These are phyloP conservation scores for Plasmodium malariae DNA, from an alignment of 169 alveolate species.

Conservation along the genomic window DNA sequence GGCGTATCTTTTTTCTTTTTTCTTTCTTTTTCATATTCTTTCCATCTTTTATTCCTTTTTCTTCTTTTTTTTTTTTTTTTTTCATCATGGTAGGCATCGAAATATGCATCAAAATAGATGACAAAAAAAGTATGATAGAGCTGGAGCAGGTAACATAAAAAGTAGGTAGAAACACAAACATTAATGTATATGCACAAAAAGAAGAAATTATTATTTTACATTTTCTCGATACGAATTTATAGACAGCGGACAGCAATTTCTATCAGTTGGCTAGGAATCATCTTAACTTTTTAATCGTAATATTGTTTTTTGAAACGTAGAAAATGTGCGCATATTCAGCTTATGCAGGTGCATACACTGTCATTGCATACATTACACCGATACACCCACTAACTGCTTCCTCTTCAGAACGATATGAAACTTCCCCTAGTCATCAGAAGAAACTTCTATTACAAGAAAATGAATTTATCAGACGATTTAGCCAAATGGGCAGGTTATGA, in stretches of 20 bases:
- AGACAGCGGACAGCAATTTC: slow-evolving; percentile 38
- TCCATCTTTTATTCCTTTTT: no score
- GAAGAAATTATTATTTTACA: no score
- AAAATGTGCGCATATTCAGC: no score
- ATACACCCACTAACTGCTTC: no score
- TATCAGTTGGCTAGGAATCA: slow-evolving; percentile 40
- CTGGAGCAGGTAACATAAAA: slow-evolving; percentile 40
- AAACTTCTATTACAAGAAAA: slow-evolving; percentile 62
- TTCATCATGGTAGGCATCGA: slow-evolving; percentile 21
- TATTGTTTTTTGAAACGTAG: no score
- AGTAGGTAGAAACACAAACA: neutral
- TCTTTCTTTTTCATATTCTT: no score
- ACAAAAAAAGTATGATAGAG: slow-evolving; percentile 48
- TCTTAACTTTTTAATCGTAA: slow-evolving; percentile 40
- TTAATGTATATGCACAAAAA: neutral
- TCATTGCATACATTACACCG: no score
- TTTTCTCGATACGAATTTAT: neutral
- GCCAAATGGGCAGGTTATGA: slow-evolving; percentile 77
- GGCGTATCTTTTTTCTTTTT: no score
- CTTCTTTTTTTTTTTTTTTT: slow-evolving; percentile 29
- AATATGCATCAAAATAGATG: slow-evolving; percentile 43
- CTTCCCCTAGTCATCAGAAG: slow-evolving; percentile 37
- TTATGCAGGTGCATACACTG: neutral
- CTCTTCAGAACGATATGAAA: slow-evolving; percentile 1
- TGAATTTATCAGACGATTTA: slow-evolving; percentile 77